Conservation (phyloP, 2,329 filamentous ascomycete species). For the Ophiobolus disseminans region DNA sequence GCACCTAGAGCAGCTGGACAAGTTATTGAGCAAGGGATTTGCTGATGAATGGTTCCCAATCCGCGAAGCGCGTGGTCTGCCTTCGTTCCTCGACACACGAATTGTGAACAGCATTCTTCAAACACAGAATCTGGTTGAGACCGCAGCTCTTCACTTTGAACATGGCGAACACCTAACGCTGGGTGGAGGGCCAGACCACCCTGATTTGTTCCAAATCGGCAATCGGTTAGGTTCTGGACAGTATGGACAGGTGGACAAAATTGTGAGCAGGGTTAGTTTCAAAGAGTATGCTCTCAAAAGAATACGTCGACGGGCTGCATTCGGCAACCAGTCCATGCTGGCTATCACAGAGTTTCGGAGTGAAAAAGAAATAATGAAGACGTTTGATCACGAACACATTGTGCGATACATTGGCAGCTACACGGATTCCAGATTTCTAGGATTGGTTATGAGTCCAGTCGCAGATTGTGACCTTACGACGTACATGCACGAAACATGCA, state of each 20-base stretch:
- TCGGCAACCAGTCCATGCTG: slow-evolving; percentile 13
- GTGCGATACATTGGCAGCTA: slow-evolving; percentile 39
- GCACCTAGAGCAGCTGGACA: neutral
- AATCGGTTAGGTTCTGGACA: slow-evolving; percentile 30
- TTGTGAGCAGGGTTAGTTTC: slow-evolving; percentile 31
- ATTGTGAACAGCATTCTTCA: neutral
- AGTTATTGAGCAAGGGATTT: neutral
- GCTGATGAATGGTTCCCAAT: neutral
- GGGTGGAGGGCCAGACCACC: neutral
- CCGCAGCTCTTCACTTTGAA: neutral
- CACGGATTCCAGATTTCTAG: slow-evolving; percentile 34
- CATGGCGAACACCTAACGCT: neutral
- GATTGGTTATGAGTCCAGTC: slow-evolving; percentile 36
- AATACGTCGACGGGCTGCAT: slow-evolving; percentile 24
- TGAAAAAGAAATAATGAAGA: slow-evolving; percentile 36
- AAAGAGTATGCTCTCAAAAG: slow-evolving; percentile 41
- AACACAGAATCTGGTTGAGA: neutral
- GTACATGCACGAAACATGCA: neutral
- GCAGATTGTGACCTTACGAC: neutral
- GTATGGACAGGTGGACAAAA: slow-evolving; percentile 32
- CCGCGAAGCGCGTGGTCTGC: neutral
- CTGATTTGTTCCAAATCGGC: neutral
- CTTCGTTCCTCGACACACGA: neutral
- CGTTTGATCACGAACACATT: slow-evolving; percentile 34
- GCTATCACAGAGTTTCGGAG: slow-evolving; percentile 24